Conservation (phyloP, 169 alveolate genomes). For the Cryptosporidium ubiquitum region DNA sequence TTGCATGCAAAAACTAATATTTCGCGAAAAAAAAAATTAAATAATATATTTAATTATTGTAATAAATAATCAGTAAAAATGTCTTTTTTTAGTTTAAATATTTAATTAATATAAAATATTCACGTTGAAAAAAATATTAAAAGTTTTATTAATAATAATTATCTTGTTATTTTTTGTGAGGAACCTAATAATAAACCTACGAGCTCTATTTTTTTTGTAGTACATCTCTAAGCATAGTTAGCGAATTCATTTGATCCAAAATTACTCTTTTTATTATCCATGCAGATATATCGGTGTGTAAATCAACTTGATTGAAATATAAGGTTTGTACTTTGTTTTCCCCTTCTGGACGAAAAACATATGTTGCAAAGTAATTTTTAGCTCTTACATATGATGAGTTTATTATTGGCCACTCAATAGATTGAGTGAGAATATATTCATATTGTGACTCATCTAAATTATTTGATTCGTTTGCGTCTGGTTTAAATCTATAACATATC, state of each 20-base stretch:
- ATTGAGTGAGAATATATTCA: constrained; percentile 63
- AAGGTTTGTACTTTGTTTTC: constrained; percentile 43
- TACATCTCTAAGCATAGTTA: constrained; percentile 67
- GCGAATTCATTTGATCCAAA: constrained; percentile 72
- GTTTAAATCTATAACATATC: constrained; percentile 56
- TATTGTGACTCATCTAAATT: constrained; percentile 39
- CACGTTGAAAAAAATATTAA: not conserved
- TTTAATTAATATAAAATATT: not conserved
- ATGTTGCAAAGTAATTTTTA: constrained; percentile 66
- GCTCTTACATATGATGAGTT: constrained; percentile 70
- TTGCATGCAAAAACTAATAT: not conserved
- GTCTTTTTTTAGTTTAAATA: not conserved
- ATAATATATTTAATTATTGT: not conserved
- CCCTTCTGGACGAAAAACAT: constrained; percentile 52
- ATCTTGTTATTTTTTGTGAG: no score
- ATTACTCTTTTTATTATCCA: constrained; percentile 73
- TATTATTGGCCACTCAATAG: constrained; percentile 62
- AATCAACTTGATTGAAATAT: constrained; percentile 66
- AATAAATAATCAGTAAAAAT: no score
- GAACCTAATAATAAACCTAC: not conserved
- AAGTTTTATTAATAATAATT: not conserved
- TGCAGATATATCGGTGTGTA: constrained; percentile 64
- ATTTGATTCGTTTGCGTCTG: constrained; percentile 1
- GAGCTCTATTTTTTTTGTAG: constrained; percentile 37
- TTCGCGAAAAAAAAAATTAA: not conserved